These are phyloP conservation scores for Periglandula ipomoeae DNA, from an alignment of 2,329 filamentous ascomycete species.

Conservation along the genomic window DNA sequence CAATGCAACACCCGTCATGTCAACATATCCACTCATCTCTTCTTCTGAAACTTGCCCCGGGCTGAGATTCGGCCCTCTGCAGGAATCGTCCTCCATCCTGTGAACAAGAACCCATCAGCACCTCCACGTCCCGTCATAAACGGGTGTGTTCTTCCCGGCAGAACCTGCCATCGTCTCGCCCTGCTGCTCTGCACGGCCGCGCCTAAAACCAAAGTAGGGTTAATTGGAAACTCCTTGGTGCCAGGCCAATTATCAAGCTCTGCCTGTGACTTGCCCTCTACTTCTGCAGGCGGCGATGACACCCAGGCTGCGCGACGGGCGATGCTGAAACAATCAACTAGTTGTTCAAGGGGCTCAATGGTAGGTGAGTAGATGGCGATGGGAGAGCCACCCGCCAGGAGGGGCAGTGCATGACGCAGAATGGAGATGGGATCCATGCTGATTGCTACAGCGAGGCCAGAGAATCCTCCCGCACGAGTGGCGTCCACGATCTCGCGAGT, in stretches of 20 bases:
- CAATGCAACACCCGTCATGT: background rate
- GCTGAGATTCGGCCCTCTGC: slow-evolving; percentile 73
- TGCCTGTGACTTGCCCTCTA: slow-evolving; percentile 32
- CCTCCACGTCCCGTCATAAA: slow-evolving; percentile 85
- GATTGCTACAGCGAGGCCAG: slow-evolving; percentile 73
- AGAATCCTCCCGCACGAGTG: slow-evolving; percentile 66
- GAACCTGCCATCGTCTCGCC: slow-evolving; percentile 76
- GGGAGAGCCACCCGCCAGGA: slow-evolving; percentile 74
- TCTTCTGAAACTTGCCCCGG: slow-evolving; percentile 67
- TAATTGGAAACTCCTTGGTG: slow-evolving; percentile 73
- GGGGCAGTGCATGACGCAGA: slow-evolving; percentile 64
- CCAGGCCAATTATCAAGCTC: slow-evolving; percentile 49
- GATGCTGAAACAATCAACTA: slow-evolving; percentile 80
- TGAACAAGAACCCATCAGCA: slow-evolving; percentile 84
- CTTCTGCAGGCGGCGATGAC: slow-evolving; percentile 38
- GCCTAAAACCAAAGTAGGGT: slow-evolving; percentile 75
- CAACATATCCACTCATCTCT: slow-evolving; percentile 27
- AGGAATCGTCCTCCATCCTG: slow-evolving; percentile 71
- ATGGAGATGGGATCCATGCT: slow-evolving; percentile 74
- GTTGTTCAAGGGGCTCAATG: slow-evolving; percentile 65
- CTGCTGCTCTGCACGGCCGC: slow-evolving; percentile 73
- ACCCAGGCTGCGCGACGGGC: slow-evolving; percentile 70
- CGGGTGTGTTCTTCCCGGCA: slow-evolving; percentile 87
- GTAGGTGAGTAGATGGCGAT: slow-evolving; percentile 78
- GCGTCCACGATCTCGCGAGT: slow-evolving; percentile 64